phyloP scores from a whole-genome alignment of 2,329 filamentous ascomycete species.

The Trichoderma aggressivum region DNA sequence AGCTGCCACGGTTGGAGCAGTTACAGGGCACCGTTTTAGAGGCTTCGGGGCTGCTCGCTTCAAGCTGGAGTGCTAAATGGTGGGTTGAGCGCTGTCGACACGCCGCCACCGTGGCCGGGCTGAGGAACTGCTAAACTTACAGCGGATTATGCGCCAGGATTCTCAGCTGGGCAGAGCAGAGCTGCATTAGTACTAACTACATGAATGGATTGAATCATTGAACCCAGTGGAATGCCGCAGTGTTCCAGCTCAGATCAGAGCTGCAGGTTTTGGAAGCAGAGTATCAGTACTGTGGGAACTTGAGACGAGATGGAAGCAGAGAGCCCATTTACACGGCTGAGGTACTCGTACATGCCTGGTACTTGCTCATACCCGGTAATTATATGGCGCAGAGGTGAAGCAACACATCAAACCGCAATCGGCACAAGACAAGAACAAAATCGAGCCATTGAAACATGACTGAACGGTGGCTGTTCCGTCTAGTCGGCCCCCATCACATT shows the following conservation, averaged over 20 bases:
- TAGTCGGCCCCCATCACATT: neutral
- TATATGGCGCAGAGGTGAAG: neutral
- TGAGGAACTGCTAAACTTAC: neutral
- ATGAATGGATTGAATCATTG: neutral
- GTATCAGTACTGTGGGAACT: neutral
- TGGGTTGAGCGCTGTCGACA: neutral
- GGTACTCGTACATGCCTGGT: neutral
- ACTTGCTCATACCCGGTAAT: neutral
- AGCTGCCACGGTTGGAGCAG: neutral
- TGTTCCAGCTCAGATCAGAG: neutral
- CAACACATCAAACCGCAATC: neutral
- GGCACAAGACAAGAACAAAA: neutral
- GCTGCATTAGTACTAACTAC: no score
- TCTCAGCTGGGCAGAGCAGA: neutral
- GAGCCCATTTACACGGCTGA: no score
- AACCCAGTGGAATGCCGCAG: conserved; percentile 5
- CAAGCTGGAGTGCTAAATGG: neutral
- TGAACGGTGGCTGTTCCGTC: neutral
- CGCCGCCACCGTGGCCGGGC: neutral
- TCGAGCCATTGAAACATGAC: neutral
- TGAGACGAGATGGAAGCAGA: neutral
- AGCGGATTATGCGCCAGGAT: neutral
- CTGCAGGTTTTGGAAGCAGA: neutral
- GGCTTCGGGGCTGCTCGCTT: neutral
- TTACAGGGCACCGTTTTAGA: neutral